phyloP scores from a whole-genome alignment of 139 green algal genomes.

The Gonium pectorale region DNA sequence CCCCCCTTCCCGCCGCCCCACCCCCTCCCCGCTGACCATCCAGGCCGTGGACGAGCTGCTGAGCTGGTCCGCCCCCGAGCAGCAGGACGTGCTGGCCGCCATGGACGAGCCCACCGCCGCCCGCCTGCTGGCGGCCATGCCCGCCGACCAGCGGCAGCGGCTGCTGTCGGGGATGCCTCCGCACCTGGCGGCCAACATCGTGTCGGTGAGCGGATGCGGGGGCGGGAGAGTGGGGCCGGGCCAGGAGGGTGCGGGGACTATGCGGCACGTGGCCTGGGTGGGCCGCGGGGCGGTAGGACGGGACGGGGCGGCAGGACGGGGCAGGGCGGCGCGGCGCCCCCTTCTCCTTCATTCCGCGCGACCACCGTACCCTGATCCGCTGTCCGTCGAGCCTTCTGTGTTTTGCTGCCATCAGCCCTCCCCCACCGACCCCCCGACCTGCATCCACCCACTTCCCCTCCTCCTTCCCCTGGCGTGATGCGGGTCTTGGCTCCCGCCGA shows the following conservation, averaged over 20 bases:
- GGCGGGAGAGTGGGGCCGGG: no score
- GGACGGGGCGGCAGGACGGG: no score
- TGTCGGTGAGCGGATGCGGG: constrained; percentile 41
- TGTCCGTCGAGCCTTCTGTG: background rate
- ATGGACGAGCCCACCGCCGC: constrained; percentile 43
- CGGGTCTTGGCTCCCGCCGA: background rate
- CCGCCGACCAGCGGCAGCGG: background rate
- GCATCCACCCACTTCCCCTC: background rate
- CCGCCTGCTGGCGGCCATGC: constrained; percentile 31
- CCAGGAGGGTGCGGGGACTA: no score
- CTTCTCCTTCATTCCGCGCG: background rate
- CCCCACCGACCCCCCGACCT: no score
- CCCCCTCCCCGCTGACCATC: background rate
- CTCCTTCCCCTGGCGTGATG: background rate
- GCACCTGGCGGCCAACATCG: constrained; percentile 55
- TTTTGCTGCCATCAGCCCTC: no score
- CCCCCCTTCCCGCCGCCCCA: background rate
- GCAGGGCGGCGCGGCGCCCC: no score
- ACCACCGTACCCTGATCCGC: background rate
- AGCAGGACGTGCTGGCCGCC: constrained; percentile 46
- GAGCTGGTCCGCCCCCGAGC: background rate
- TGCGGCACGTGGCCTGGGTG: no score
- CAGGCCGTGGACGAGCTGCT: constrained; percentile 30
- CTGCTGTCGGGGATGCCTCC: constrained; percentile 52
- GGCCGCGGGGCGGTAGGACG: background rate